These are phyloP conservation scores for Dactylellina leptospora DNA, from an alignment of 2,329 filamentous ascomycete species.

Conservation along the genomic window DNA sequence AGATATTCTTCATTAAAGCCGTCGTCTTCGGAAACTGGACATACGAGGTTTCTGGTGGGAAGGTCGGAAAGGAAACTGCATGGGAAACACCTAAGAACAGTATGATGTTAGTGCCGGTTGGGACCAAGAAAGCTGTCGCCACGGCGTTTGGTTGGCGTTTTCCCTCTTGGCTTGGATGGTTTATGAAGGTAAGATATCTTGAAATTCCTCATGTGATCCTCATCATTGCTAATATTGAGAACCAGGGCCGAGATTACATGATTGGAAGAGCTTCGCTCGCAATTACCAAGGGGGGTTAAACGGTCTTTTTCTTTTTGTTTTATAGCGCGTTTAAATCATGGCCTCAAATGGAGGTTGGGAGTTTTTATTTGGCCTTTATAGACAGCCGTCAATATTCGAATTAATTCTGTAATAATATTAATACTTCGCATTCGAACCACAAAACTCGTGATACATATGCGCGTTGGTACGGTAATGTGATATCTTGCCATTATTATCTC, in stretches of 20 bases:
- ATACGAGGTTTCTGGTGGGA: constrained; percentile 38
- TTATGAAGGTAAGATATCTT: constrained; percentile 28
- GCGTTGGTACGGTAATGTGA: no score
- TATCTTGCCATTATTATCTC: no score
- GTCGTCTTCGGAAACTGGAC: constrained; percentile 39
- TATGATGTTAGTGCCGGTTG: constrained; percentile 47
- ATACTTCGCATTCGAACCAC: no score
- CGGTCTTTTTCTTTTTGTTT: neutral
- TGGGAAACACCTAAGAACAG: constrained; percentile 37
- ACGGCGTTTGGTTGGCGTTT: constrained; percentile 49
- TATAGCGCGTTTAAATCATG: constrained; percentile 13
- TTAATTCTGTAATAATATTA: no score
- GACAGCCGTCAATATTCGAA: no score
- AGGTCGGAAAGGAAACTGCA: constrained; percentile 40
- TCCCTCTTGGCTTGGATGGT: constrained; percentile 39
- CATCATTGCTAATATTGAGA: neutral
- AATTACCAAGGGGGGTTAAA: constrained; percentile 22
- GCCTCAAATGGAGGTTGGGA: constrained; percentile 18
- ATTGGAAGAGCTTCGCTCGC: constrained; percentile 22
- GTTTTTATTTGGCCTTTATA: neutral
- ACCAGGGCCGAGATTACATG: constrained; percentile 44
- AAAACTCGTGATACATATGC: no score
- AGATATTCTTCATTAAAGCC: constrained; percentile 32
- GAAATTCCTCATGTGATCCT: neutral
- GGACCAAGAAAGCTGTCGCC: constrained; percentile 40